These are phyloP conservation scores for Holtermanniella nyarrowii DNA, from an alignment of 768 basidiomycete species.

Conservation along the genomic window DNA sequence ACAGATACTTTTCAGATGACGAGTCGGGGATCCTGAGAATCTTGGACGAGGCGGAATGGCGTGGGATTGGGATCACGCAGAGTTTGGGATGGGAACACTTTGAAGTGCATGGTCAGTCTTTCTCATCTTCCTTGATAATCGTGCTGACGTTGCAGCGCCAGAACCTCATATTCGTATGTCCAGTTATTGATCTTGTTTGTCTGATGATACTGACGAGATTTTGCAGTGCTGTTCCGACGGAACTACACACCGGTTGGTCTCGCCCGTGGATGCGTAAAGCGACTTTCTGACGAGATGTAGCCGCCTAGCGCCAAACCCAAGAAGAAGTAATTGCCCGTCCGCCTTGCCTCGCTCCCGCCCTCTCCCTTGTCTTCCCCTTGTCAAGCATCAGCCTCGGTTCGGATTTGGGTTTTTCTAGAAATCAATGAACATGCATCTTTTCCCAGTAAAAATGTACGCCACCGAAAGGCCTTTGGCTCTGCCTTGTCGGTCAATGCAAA, in stretches of 20 bases:
- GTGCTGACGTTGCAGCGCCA: slow-evolving; percentile 21
- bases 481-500: no score
- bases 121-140: slow-evolving; percentile 1
- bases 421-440: no score
- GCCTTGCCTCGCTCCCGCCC: neutral
- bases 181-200: neutral
- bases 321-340: neutral
- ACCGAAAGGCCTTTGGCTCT: no score
- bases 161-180: slow-evolving; percentile 41
- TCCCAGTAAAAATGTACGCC: no score
- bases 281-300: neutral
- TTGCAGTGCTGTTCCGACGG: neutral
- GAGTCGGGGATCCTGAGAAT: slow-evolving; percentile 72
- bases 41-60: slow-evolving; percentile 80
- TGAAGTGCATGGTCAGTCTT: slow-evolving; percentile 68
- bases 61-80: slow-evolving; percentile 91
- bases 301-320: neutral
- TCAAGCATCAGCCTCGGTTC: neutral
- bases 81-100: slow-evolving; percentile 96
- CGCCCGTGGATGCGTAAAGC: neutral
- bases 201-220: neutral
- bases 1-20: slow-evolving; percentile 58
- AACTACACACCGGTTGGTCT: neutral
- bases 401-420: neutral
- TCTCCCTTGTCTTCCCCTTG: neutral